phyloP scores from a whole-genome alignment of 495 filamentous ascomycete genomes.

The Penicillium desertorum region DNA sequence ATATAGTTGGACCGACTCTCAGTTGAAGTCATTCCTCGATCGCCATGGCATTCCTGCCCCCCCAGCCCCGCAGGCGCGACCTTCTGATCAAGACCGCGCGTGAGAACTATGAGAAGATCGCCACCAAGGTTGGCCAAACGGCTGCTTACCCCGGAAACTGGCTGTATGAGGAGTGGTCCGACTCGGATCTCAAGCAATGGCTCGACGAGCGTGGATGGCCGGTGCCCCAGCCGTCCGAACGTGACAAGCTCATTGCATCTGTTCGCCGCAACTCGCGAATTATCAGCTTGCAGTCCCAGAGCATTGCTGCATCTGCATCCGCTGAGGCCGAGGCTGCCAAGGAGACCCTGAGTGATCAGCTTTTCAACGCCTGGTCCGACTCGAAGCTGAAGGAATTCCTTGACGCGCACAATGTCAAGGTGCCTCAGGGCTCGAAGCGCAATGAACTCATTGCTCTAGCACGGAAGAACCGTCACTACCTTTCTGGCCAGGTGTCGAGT shows the following conservation, averaged over 20 bases:
- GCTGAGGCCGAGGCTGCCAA: conserved; percentile 67
- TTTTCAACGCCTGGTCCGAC: conserved; percentile 91
- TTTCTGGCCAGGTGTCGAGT: conserved; percentile 63
- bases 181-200: conserved; percentile 77
- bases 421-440: conserved; percentile 84
- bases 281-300: conserved; percentile 63
- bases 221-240: conserved; percentile 79
- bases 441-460: conserved; percentile 91
- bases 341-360: conserved; percentile 69
- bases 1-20: conserved; percentile 74
- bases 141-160: conserved; percentile 89
- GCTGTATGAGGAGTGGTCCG: conserved; percentile 86
- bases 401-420: conserved; percentile 72
- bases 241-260: conserved; percentile 82
- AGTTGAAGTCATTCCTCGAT: conserved; percentile 91
- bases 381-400: conserved; percentile 73
- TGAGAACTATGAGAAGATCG: conserved; percentile 74
- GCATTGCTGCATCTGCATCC: conserved; percentile 58
- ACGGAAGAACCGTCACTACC: conserved; percentile 78
- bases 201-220: conserved; percentile 86
- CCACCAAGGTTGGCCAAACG: conserved; percentile 81
- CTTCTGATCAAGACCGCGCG: conserved; percentile 74
- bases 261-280: conserved; percentile 90
- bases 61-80: conserved; percentile 82
- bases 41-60: conserved; percentile 76